Evolutionary conservation across 768 basidiomycete genomes (phyloP), one percentile per base, ranked within the genome.

Genomic region (Trametes cubensis): DNA sequence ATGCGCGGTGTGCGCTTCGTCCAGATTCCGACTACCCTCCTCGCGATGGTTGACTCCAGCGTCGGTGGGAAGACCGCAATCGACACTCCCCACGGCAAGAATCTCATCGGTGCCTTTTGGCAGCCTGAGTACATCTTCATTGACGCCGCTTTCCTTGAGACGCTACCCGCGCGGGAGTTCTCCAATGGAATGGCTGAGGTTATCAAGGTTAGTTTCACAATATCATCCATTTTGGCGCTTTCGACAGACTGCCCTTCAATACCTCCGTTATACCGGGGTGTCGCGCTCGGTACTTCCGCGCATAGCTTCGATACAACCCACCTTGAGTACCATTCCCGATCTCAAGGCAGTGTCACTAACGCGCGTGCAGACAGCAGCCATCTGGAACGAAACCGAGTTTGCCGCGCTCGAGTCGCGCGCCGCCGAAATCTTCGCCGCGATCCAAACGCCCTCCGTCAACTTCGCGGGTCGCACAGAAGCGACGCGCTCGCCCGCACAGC

Each of bases 181-280:
- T 91, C 93, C n/a, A 98, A 98, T 70, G 96, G 97, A 40, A 96
- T 99, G 90, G 96, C 97, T 0, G 96, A 99, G 74, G 90, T 98
- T 3, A 88, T 98, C 72, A 99, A 99, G 85, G 95, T 93, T 58
- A 62, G 80, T 74, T 44, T 44, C 42, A 1, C 10, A 2, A 5
- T 1, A 44, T 2, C 10, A 34, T 11, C 10, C 11, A 34, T 11
- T 2, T 30, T 30, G 28, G n/a, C 41, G 41, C n/a, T 13, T 44
- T 44, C 42, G 15, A 44, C 18, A 18, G 42, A 10, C 42, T 18
- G 34, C 11, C 10, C 34, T 34, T 34, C 10, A 11, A 34, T 11
- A 2, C 34, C 5, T 34, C 34, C 34, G 10, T 34, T 34, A 34
- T 10, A 11, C 34, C 34, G 34, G 34, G 5, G 34, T 10, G 11